These are phyloP conservation scores for Penicillium herquei DNA, from an alignment of 495 filamentous ascomycete species.

Conservation along the genomic window DNA sequence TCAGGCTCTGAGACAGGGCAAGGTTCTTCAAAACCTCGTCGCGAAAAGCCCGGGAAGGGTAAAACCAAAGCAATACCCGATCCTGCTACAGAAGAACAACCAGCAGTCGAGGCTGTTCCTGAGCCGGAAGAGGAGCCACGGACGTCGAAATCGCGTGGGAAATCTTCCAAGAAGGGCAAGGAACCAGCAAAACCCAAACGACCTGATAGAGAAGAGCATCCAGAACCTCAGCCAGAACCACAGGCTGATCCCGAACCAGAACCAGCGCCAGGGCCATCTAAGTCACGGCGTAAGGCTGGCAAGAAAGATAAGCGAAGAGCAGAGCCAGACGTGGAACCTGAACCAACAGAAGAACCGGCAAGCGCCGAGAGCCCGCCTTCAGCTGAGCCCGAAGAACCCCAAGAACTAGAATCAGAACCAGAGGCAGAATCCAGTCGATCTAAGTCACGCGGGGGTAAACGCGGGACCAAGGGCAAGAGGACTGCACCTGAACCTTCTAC, in stretches of 20 bases:
- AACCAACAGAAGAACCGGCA: not conserved
- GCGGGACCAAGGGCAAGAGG: slow-evolving; percentile 15
- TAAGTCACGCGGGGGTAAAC: slow-evolving; percentile 17
- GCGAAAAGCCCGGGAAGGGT: not conserved
- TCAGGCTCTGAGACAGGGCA: not conserved
- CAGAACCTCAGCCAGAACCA: slow-evolving; percentile 2
- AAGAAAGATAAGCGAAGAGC: slow-evolving; percentile 16
- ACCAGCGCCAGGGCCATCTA: slow-evolving; percentile 5
- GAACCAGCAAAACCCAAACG: slow-evolving; percentile 10
- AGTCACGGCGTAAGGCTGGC: slow-evolving; percentile 17
- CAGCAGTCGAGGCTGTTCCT: slow-evolving; percentile 1
- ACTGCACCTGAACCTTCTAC: slow-evolving; percentile 10
- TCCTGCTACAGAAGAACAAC: not conserved
- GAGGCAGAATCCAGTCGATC: slow-evolving; percentile 4
- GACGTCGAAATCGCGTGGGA: slow-evolving; percentile 17
- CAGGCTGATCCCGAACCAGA: slow-evolving; percentile 9
- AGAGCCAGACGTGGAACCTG: slow-evolving; percentile 7
- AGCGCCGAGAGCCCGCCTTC: not conserved
- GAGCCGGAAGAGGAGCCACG: slow-evolving; percentile 9
- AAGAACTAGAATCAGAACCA: slow-evolving; percentile 1
- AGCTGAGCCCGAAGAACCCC: not conserved
- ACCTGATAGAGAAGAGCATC: slow-evolving; percentile 18
- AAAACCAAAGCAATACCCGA: not conserved
- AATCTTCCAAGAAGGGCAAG: slow-evolving; percentile 16
- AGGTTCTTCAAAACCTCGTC: not conserved